Conservation (phyloP, 495 filamentous ascomycete genomes). For the Penicillium turbatum region DNA sequence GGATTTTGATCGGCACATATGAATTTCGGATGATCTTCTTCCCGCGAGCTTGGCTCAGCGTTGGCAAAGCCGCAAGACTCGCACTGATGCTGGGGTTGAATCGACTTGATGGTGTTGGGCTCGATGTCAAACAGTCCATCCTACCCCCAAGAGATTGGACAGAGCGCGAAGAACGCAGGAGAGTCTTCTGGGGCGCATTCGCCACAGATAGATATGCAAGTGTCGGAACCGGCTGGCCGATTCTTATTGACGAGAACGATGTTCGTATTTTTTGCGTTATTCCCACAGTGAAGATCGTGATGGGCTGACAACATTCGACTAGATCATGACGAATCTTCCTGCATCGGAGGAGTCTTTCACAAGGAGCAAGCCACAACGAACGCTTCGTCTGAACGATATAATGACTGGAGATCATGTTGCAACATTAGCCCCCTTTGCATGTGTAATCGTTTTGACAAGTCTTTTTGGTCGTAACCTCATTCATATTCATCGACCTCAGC, state of each 20-base stretch:
- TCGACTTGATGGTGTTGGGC: constrained; percentile 75
- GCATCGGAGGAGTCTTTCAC: constrained; percentile 83
- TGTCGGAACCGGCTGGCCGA: constrained; percentile 96
- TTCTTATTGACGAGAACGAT: constrained; percentile 89
- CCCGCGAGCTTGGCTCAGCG: constrained; percentile 90
- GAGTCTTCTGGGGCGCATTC: constrained; percentile 94
- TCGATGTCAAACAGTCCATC: constrained; percentile 91
- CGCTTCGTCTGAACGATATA: constrained; percentile 64
- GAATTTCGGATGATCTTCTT: constrained; percentile 99
- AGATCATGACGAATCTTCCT: constrained; percentile 83
- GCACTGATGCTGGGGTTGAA: constrained; percentile 92
- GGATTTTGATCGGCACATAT: constrained; percentile 73
- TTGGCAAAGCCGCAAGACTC: constrained; percentile 71
- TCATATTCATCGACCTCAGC: constrained; percentile 86
- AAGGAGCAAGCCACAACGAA: constrained; percentile 66
- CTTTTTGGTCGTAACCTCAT: constrained; percentile 92
- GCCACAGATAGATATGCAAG: constrained; percentile 88
- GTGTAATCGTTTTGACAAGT: constrained; percentile 77
- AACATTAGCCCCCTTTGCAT: constrained; percentile 71
- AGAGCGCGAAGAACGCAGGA: constrained; percentile 82
- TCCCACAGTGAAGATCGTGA: background rate
- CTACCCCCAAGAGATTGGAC: constrained; percentile 87
- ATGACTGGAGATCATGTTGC: constrained; percentile 67
- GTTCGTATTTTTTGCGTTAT: constrained; percentile 37
- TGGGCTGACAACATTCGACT: background rate